Evolutionary conservation across 495 filamentous ascomycete species (phyloP), one percentile per base, ranked within the genome.

Genomic region (Penicillium soppii): DNA sequence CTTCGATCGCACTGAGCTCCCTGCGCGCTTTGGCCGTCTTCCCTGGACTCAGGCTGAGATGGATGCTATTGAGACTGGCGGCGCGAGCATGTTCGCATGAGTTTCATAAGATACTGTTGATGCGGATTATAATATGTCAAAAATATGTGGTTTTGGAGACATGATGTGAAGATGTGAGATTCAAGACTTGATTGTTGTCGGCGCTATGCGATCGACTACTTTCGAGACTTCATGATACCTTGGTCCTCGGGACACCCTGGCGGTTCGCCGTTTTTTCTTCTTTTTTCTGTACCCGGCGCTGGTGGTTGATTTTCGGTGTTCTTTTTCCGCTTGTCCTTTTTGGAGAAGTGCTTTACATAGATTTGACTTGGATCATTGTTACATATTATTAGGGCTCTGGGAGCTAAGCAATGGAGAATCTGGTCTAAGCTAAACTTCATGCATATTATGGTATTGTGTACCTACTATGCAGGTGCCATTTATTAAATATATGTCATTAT

Each of bases 21-120:
- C 95, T 21, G 54, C 72, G 45, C 82, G 91, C 54, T 98, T 96
- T 65, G 82, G 87, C 59, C 79, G 92, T 45, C 73, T 80, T 12
- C 77, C 83, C 15, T 85, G 89, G 69, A 85, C 76, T 21, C 65
- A 84, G 58, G 85, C 84, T 37, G 94, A 98, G 79, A 98, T 98
- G 50, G 95, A 97, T 66, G 91, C 91, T 26, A 79, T 98, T 47
- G 91, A 97, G 81, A 88, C 87, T 23, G 95, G 91, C 22, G 94
- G 94, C 47, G 94, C 92, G 12, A 88, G 83, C 58, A 61, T 87
- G 56, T 76, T 70, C 68, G 75, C 70, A 52, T 80, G 73, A 76
- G 62, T 12, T 8, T 15, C 29, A 13, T 41, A 19, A 26, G 19
- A 16, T 22, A n/a, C n/a, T n/a, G n/a, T n/a, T n/a, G n/a, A n/a